Conservation (phyloP, 805 yeast genomes). For the Wickerhamomyces strasburgensis region DNA sequence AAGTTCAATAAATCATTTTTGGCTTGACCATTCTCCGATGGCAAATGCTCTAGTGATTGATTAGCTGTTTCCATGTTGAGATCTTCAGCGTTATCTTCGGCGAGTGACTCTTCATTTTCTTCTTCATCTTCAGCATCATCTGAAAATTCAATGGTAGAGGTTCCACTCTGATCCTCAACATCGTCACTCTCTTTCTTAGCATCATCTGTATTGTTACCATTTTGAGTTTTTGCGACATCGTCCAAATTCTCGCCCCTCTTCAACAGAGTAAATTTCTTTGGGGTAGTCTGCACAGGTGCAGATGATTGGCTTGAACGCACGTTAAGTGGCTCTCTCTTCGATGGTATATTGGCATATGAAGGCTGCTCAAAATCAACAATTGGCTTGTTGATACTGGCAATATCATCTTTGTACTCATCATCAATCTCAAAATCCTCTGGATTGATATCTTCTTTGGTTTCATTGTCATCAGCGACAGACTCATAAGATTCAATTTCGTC, state of each 20-base stretch:
- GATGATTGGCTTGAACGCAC: constrained; percentile 6
- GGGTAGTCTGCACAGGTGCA: constrained; percentile 1
- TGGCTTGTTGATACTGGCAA: not conserved
- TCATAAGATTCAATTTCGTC: constrained; percentile 12
- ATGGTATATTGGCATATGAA: not conserved
- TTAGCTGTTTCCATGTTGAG: constrained; percentile 3
- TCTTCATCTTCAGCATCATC: constrained; percentile 12
- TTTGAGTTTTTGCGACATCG: constrained; percentile 10
- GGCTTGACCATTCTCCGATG: not conserved
- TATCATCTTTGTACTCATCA: constrained; percentile 17
- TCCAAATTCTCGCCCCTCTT: constrained; percentile 33
- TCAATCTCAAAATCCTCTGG: constrained; percentile 24
- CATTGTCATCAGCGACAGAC: constrained; percentile 1
- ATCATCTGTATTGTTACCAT: constrained; percentile 1
- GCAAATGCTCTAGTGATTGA: not conserved
- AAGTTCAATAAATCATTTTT: not conserved
- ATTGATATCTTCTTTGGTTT: constrained; percentile 1
- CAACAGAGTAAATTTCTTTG: constrained; percentile 30
- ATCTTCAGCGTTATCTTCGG: constrained; percentile 2
- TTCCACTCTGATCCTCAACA: constrained; percentile 9
- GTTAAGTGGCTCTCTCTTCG: constrained; percentile 1
- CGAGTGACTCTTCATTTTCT: constrained; percentile 1
- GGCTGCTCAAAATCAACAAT: not conserved
- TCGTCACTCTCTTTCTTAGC: constrained; percentile 1
- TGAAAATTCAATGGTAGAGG: constrained; percentile 20